Base-by-base conservation (phyloP, 768 basidiomycete genomes). In the Serendipita sp. region DNA sequence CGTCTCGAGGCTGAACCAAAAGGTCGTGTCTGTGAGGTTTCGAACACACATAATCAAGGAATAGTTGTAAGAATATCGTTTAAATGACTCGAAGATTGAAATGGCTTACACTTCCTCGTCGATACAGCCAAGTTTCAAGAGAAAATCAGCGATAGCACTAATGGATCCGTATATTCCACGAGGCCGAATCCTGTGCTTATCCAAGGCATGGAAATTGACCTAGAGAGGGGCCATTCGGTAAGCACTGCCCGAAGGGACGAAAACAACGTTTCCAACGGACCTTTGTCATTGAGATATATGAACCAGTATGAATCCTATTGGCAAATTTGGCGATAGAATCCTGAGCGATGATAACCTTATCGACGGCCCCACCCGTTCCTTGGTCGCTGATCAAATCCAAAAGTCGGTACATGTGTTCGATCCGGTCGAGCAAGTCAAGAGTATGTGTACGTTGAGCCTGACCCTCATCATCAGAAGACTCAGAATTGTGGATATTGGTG, bases 341-440 rank as follows among this genome's bases (percentile, higher is more conserved):
- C 69, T 83, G 81, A 1, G 75, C 74, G 33, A 85, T 85, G 70
- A 85, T 79, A 34, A 85, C 78, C 68, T 85, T 85, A 67, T 83
- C 82, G 44, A 83, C 83, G 83, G 65, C 16, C 58, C 3, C 2
- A 43, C n/a, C 3, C 4, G 33, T n/a, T 0, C 77, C 77, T 46
- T 75, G 73, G 64, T 83, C 83, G 6, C 71, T 76, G 65, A 82
- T 78, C 13, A 83, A 72, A 62, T 83, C 81, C 3, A 83, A 72
- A 40, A 83, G 74, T 3, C 80, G 76, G 70, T 78, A 81, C 74
- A 82, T 73, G 27, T 77, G 78, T 52, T 73, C 71, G 67, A 83
- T 72, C 2, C 58, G 63, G 8, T 62, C 44, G n/a, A 48, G 46
- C 44, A 64, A 62, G 62, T 64, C 64, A 4, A 60, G 16, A 27